phyloP scores from a whole-genome alignment of 169 alveolate species.

The Plasmodium yoelii region DNA sequence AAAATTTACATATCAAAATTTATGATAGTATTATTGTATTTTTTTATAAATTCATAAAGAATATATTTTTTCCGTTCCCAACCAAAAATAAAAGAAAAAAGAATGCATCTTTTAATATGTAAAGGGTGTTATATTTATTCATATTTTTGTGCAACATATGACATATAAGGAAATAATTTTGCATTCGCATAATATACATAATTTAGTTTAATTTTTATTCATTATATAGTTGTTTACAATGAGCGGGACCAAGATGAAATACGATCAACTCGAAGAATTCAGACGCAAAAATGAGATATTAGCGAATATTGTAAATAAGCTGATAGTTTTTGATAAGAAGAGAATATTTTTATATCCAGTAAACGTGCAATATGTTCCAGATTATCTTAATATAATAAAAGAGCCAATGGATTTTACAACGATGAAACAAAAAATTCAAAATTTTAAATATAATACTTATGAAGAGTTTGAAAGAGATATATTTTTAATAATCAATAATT shows the following conservation, averaged over 20 bases:
- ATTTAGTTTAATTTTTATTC: neutral
- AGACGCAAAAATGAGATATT: slow-evolving; percentile 68
- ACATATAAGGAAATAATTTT: no score
- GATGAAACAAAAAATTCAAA: slow-evolving; percentile 85
- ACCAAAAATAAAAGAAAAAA: no score
- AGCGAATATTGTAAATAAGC: slow-evolving; percentile 79
- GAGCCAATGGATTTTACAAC: slow-evolving; percentile 95
- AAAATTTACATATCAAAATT: no score
- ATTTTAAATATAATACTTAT: slow-evolving; percentile 86
- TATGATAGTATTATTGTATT: no score
- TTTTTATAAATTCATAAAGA: no score
- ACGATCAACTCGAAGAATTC: slow-evolving; percentile 62
- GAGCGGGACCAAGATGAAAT: slow-evolving; percentile 57
- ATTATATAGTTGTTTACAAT: slow-evolving; percentile 15
- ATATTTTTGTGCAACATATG: no score
- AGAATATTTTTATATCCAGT: slow-evolving; percentile 92
- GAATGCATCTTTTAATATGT: no score
- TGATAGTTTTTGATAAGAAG: slow-evolving; percentile 83
- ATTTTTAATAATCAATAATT: slow-evolving; percentile 89
- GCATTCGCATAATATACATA: no score
- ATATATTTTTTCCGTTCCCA: no score
- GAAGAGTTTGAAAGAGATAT: slow-evolving; percentile 91
- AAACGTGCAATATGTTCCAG: slow-evolving; percentile 91
- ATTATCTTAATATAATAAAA: slow-evolving; percentile 92
- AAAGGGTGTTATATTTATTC: no score